Conservation (phyloP, 2,329 filamentous ascomycete species). For the Uncinocarpus reesii region DNA sequence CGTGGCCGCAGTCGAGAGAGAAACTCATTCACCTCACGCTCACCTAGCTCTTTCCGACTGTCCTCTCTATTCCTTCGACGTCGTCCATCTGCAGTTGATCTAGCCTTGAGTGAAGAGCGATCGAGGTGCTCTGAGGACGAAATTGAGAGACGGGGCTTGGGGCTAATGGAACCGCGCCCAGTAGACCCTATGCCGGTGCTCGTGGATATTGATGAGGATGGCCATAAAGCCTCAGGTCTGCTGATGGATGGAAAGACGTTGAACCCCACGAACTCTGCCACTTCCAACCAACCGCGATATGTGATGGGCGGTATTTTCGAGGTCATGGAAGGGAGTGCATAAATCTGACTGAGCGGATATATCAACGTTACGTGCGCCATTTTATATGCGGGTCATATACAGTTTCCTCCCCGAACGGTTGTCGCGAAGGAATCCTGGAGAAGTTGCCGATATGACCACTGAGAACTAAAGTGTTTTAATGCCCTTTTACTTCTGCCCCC, state of each 20-base stretch:
- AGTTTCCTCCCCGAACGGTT: neutral
- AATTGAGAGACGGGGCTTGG: slow-evolving; percentile 33
- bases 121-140: slow-evolving; percentile 31
- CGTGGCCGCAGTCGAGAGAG: slow-evolving; percentile 23
- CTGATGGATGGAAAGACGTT: slow-evolving; percentile 1
- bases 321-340: slow-evolving; percentile 37
- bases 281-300: slow-evolving; percentile 25
- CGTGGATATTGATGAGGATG: slow-evolving; percentile 12
- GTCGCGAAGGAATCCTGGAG: neutral
- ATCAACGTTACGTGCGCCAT: neutral
- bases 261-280: slow-evolving; percentile 1
- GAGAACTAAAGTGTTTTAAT: slow-evolving; percentile 7
- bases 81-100: slow-evolving; percentile 36
- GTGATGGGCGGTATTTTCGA: slow-evolving; percentile 41
- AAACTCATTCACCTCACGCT: slow-evolving; percentile 24
- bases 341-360: neutral
- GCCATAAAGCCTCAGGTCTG: slow-evolving; percentile 6
- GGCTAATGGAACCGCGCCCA: slow-evolving; percentile 38
- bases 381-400: slow-evolving; percentile 5
- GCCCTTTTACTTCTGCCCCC: neutral
- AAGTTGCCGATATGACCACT: neutral
- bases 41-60: slow-evolving; percentile 23
- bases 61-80: slow-evolving; percentile 30
- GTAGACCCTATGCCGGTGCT: slow-evolving; percentile 26
- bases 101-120: slow-evolving; percentile 36